Evolutionary conservation across 2,329 filamentous ascomycete species (phyloP), one percentile per base, ranked within the genome.

Genomic region (Neofusicoccum sp.): DNA sequence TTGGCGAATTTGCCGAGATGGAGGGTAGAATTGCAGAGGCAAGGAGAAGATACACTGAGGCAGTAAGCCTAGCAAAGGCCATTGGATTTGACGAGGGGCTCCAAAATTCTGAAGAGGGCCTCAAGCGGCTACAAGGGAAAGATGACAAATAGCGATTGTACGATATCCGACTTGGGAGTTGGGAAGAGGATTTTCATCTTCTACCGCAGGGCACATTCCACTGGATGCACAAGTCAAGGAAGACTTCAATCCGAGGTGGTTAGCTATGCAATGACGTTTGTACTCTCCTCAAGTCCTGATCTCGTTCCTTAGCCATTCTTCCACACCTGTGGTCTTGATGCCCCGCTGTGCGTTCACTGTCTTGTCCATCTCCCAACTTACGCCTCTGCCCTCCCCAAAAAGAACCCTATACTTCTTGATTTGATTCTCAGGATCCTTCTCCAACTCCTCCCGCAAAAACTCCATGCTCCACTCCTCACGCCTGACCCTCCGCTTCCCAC

Each of bases 1-100:
- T 96, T 58, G 93, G 87, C 26, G 90, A 96, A 68, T 88, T 97
- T 66, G 88, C 90, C 0, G 86, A 89, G 65, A 87, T 95, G 83
- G 76, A 87, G 62, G 88, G 89, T 1, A 83, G 89, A 67, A 69
- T 80, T 1, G 78, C 78, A 3, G 82, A 89, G 65, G 92, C 93
- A 1, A 82, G 82, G 67, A 81, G 80, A 66, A 84, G 84, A 69
- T 96, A 90, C 70, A 77, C 82, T 58, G 84, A 96, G 71, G 88
- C 89, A 8, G 82, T 85, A 58, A 80, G 80, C 20, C 73, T 93
- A 36, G 77, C 80, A 2, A 77, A 78, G 63, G 75, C 73, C 3
- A 69, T 84, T 36, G 77, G 78, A 4, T 82, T 81, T 63, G 63
- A 70, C 3, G 78, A 82, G 47, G 80, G 80, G 0, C 67, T 75